Base-by-base conservation (phyloP, 345 rosid genomes). In the Acer yangbiense region DNA sequence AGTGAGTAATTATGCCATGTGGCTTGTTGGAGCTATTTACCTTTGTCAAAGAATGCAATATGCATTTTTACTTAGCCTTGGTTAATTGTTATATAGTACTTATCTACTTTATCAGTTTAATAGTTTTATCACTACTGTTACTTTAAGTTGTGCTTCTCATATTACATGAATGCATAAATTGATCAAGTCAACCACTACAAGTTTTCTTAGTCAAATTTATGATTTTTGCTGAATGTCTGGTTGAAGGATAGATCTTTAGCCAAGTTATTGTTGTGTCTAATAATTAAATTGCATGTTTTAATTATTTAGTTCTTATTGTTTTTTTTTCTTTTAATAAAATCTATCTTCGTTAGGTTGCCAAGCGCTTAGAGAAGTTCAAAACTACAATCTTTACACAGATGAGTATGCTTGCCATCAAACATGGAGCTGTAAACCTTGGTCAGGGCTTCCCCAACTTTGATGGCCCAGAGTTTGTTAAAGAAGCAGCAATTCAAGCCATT, bases 371-470 rank as follows among this genome's bases (percentile, higher is more conserved):
- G 87, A 96, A 91, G 87, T 94, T 96, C 89, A 96, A 89, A 85
- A 96, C 98, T 2, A 92, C 98, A 23, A 96, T 96, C 69, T 96
- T 94, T 80, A 96, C 98, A 11, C 94, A 96, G 43, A 96, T 94
- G 99, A 94, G 98, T 71, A 82, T 75, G 46, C 94, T 96, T 62
- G 97, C 97, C 57, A 77, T 85, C 77, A 94, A 92, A 82, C 91
- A 91, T 73, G 94, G 98, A 71, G 99, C 98, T 9, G 89, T 96
- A 75, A 96, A 96, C 64, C 85, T 96, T 43, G 98, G 99, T 46
- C 99, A 96, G 83, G 98, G 98, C 68, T 96, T 96, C 77, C 99
- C 99, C 17, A 94, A 92, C 85, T 96, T 96, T 65, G 99, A 94
- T 69, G 98, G 98, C 76, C 98, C 98, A 21, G 98, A 94, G 23